These are phyloP conservation scores for Aureobasidium pullulans DNA, from an alignment of 2,329 filamentous ascomycete species.

Conservation along the genomic window DNA sequence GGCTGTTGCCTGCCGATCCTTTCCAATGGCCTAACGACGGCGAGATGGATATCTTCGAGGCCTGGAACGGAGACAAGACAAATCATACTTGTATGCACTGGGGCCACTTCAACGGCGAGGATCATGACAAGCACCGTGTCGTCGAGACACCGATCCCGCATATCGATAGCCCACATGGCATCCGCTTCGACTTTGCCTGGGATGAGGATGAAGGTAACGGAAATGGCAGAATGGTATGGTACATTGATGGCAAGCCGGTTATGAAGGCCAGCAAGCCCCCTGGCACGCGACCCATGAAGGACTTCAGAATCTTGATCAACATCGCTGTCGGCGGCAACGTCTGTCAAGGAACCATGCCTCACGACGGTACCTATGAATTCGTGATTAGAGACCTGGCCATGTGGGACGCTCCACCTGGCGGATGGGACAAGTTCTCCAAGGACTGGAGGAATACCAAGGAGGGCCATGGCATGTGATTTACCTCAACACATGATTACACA, in stretches of 20 bases:
- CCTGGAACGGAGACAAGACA: slow-evolving; percentile 51
- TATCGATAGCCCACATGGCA: slow-evolving; percentile 37
- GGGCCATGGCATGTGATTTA: slow-evolving; percentile 15
- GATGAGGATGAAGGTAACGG: slow-evolving; percentile 37
- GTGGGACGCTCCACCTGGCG: slow-evolving; percentile 47
- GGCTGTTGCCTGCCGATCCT: slow-evolving; percentile 52
- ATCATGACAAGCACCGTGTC: slow-evolving; percentile 51
- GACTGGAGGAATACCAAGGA: slow-evolving; percentile 37
- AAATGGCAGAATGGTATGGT: slow-evolving; percentile 48
- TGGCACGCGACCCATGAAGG: slow-evolving; percentile 48
- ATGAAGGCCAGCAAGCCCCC: slow-evolving; percentile 50
- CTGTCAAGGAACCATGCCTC: slow-evolving; percentile 45
- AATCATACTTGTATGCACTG: slow-evolving; percentile 55
- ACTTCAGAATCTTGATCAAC: slow-evolving; percentile 52
- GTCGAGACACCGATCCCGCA: slow-evolving; percentile 43
- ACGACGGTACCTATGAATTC: slow-evolving; percentile 50
- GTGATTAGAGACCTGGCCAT: slow-evolving; percentile 47
- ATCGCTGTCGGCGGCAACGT: slow-evolving; percentile 58
- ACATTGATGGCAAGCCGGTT: slow-evolving; percentile 49
- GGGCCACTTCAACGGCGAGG: slow-evolving; percentile 48
- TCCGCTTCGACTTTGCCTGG: slow-evolving; percentile 53
- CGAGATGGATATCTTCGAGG: slow-evolving; percentile 55
- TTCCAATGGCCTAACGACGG: slow-evolving; percentile 54
- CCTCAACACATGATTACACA: no score
- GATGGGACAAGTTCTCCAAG: slow-evolving; percentile 47